These are phyloP conservation scores for Daucus carota DNA, from an alignment of 129 eudicot genomes.

Conservation along the genomic window DH1_v3.0 NC_030388.2:23643501-23644000, in stretches of 20 bases:
- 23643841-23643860: background rate
- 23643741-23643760: conserved; percentile 93
- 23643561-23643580: no score
- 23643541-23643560: background rate
- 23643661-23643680: conserved; percentile 97
- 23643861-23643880: background rate
- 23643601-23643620: conserved; percentile 93
- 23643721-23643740: conserved; percentile 80
- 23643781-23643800: conserved; percentile 93
- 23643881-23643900: no score
- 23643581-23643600: conserved; percentile 83
- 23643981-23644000: no score
- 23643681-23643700: conserved; percentile 79
- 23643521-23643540: no score
- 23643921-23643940: no score
- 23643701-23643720: conserved; percentile 98
- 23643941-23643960: no score
- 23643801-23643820: conserved; percentile 95
- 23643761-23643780: conserved; percentile 74
- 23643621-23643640: conserved; percentile 99
- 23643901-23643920: no score
- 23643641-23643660: conserved; percentile 88
- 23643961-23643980: no score
- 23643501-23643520: background rate
- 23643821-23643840: conserved; percentile 89